Evolutionary conservation across 2,329 filamentous ascomycete species (phyloP), one percentile per base, ranked within the genome.

Genomic region (Calonectria pseudoreteaudii): DNA sequence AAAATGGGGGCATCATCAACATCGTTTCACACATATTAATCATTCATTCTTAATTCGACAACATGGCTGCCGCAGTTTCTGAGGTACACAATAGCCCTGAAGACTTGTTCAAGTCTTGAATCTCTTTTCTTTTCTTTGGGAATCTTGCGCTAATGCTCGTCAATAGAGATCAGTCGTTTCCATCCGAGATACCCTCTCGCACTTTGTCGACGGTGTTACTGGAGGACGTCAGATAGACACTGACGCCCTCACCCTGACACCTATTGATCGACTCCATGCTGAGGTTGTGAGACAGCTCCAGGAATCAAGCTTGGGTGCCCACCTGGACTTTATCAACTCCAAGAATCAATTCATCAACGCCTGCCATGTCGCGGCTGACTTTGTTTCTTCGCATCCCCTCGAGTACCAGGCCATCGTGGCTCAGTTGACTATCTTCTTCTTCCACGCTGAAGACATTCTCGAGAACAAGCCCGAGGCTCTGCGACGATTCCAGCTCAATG

Each of bases 311-410:
- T 50, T 73, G 49, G 16, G 67, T 16, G 67, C 30, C 49, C 67
- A 73, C 67, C 23, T 73, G 41, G 67, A 70, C 60, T 16, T 73
- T 20, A 66, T 73, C 49, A 64, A 73, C 67, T 64, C 62, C 50
- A 73, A 70, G 50, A 41, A 62, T 49, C 71, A 73, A 47, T 62
- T 73, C 34, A 73, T 62, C 41, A 58, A 70, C n/a, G 66, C 71
- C 23, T 73, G 71, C 66, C 50, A 70, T 41, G 71, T 73, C 2
- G 71, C 71, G 23, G 71, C 71, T 14, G 71, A 73, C 47, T 73
- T 73, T 30, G 41, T 26, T 5, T 56, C 52, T 20, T 56, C 52
- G 9, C 52, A 56, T 9, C 52, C 52, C 0, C 52, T 56, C 5
- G 52, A 34, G 52, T 56, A 56, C 20, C 52, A 56, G 30, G 52